Conservation (phyloP, 805 yeast genomes). For the Metschnikowia cerradonensis region DNA sequence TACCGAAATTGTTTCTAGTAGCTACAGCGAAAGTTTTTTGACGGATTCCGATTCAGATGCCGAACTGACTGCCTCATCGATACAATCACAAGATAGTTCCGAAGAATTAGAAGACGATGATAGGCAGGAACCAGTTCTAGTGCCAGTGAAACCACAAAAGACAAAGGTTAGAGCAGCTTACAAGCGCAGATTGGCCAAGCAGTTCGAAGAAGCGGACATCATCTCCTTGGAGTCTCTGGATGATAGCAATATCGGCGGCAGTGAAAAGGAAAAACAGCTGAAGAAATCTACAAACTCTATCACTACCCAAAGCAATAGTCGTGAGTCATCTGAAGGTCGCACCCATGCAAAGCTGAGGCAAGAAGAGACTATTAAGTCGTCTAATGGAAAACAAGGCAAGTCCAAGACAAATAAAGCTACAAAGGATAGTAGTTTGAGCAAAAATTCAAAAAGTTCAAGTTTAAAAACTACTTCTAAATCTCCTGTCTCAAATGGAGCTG, state of each 20-base stretch:
- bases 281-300: not conserved
- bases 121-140: not conserved
- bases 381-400: not conserved
- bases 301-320: not conserved
- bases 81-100: too few species aligned
- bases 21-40: not conserved
- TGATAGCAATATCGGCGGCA: not conserved
- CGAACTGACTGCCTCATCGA: too few species aligned
- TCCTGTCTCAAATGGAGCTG: not conserved
- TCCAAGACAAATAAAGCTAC: not conserved
- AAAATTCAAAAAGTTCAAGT: not conserved
- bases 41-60: not conserved
- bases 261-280: not conserved
- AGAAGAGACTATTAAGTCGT: not conserved
- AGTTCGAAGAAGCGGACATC: constrained; percentile 10
- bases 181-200: constrained; percentile 8
- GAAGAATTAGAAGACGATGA: not conserved
- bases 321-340: not conserved
- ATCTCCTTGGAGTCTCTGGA: constrained; percentile 7
- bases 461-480: not conserved
- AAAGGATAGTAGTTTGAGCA: not conserved
- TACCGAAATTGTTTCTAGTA: not conserved
- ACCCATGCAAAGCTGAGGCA: not conserved
- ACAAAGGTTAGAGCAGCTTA: constrained; percentile 5
- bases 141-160: not conserved